Evolutionary conservation across 2,329 filamentous ascomycete species (phyloP).

Genomic region (Botryosphaeria agaves): DNA sequence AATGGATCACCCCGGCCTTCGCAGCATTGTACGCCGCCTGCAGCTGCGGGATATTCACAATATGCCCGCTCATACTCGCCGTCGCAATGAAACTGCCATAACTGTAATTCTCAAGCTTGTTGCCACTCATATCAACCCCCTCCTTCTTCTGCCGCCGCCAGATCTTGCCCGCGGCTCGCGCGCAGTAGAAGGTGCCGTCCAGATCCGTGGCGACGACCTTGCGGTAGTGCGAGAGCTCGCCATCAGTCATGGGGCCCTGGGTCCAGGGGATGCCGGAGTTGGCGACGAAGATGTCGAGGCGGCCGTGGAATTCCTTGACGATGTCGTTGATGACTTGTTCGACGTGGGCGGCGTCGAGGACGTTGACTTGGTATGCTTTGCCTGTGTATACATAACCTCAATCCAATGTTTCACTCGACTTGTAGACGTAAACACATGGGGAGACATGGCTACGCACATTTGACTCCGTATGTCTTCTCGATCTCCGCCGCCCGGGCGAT

Average conservation of each 20-base stretch:
- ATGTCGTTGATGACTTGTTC: conserved; percentile 23
- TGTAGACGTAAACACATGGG: background rate
- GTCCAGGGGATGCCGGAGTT: conserved; percentile 65
- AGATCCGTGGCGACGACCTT: conserved; percentile 55
- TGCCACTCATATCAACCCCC: conserved; percentile 38
- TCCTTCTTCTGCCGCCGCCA: conserved; percentile 55
- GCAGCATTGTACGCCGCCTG: conserved; percentile 28
- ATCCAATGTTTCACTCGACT: too few species aligned
- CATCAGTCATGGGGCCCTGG: conserved; percentile 49
- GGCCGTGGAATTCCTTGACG: conserved; percentile 49
- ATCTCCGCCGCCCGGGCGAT: conserved; percentile 14
- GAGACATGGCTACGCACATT: conserved; percentile 9
- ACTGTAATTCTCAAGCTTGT: conserved; percentile 18
- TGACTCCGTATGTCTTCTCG: conserved; percentile 15
- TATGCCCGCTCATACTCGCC: conserved; percentile 61
- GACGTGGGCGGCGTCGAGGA: conserved; percentile 23
- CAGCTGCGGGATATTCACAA: conserved; percentile 60
- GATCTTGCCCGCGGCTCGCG: conserved; percentile 49
- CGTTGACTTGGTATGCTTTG: conserved; percentile 32
- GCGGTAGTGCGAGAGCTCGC: conserved; percentile 43
- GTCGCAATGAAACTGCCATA: conserved; percentile 45
- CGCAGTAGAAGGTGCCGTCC: conserved; percentile 64
- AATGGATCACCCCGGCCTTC: conserved; percentile 23
- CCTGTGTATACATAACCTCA: conserved; percentile 12
- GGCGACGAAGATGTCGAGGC: conserved; percentile 63